Evolutionary conservation across 129 eudicot genomes (phyloP).

Genomic region (Deinandra increscens): DNA sequence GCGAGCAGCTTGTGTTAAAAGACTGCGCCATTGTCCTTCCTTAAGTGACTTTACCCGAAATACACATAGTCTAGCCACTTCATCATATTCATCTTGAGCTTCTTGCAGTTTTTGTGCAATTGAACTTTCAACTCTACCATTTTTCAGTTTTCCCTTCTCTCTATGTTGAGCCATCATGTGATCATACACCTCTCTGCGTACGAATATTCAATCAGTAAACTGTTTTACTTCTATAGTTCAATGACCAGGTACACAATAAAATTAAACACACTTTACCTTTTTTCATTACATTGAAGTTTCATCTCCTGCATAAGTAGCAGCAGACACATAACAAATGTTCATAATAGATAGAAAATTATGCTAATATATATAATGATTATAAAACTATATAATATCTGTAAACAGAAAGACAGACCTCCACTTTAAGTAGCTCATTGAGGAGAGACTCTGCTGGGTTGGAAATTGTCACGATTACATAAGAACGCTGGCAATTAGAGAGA

Average conservation of each 20-base stretch:
- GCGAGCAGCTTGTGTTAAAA: conserved; percentile 92
- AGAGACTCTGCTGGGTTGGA: conserved; percentile 97
- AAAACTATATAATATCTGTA: background rate
- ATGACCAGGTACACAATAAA: background rate
- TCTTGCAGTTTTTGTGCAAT: conserved; percentile 63
- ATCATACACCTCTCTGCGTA: conserved; percentile 75
- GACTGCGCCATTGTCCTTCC: conserved; percentile 90
- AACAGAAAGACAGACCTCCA: conserved; percentile 65
- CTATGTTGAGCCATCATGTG: conserved; percentile 69
- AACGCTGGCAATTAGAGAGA: conserved; percentile 56
- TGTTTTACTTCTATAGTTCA: conserved; percentile 18
- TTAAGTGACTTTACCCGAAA: conserved; percentile 85
- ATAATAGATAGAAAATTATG: background rate
- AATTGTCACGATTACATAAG: conserved; percentile 68
- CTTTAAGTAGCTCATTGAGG: conserved; percentile 80
- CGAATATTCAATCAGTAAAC: conserved; percentile 19
- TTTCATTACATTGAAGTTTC: conserved; percentile 90
- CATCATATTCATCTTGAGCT: conserved; percentile 84
- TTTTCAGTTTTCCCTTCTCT: conserved; percentile 67
- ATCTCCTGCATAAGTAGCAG: conserved; percentile 68
- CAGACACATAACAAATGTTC: conserved; percentile 24
- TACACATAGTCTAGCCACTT: conserved; percentile 68
- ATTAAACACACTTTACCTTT: conserved; percentile 52
- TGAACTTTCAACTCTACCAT: conserved; percentile 67
- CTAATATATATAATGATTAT: background rate